Conservation (phyloP, 192 early-diverging fungal genomes). For the Mortierella antarctica region DNA sequence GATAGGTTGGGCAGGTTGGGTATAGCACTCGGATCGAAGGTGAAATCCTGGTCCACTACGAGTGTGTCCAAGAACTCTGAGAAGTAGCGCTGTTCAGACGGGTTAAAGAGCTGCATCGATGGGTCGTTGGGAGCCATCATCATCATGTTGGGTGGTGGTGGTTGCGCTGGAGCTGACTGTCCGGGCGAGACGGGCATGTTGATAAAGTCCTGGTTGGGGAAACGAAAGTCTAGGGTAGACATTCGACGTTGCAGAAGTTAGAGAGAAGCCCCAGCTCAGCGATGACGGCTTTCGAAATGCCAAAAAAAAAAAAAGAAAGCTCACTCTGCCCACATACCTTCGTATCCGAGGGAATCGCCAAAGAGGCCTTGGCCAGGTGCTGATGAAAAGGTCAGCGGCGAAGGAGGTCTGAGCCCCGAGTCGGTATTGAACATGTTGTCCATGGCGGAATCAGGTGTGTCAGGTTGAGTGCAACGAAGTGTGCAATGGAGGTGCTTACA, state of each 20-base stretch:
- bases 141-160: conserved; percentile 15
- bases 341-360: conserved; percentile 33
- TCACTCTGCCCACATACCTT: conserved; percentile 17
- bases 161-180: neutral
- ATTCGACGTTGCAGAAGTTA: neutral
- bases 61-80: conserved; percentile 63
- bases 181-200: conserved; percentile 22
- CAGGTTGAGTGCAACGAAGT: too few relatives aligned
- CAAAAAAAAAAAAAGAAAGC: conserved; percentile 7
- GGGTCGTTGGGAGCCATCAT: conserved; percentile 37
- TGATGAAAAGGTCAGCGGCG: conserved; percentile 32
- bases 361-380: conserved; percentile 39
- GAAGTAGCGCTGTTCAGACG: conserved; percentile 59
- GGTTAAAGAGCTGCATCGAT: conserved; percentile 34
- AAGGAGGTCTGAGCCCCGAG: conserved; percentile 49
- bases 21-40: conserved; percentile 43
- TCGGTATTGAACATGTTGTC: conserved; percentile 49
- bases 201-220: conserved; percentile 42
- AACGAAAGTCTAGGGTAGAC: conserved; percentile 20
- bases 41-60: conserved; percentile 59
- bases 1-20: conserved; percentile 35
- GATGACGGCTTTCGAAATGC: neutral
- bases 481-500: neutral
- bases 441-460: neutral
- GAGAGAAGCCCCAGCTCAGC: neutral